These are phyloP conservation scores for Eutrema salsugineum DNA, from an alignment of 441 rosid species.

Conservation along the genomic window DNA sequence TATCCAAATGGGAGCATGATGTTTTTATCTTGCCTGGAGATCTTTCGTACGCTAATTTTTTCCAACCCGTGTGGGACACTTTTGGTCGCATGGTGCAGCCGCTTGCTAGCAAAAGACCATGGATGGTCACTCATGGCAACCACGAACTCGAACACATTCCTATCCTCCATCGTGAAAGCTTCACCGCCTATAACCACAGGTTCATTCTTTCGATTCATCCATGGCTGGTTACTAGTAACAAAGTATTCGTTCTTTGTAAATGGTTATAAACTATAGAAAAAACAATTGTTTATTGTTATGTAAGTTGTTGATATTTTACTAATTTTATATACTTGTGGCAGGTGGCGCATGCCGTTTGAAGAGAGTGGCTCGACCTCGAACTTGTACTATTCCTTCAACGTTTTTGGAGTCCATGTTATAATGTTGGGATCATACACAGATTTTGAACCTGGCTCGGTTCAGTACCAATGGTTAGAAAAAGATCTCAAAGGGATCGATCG, in stretches of 20 bases:
- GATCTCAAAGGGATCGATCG: conserved; percentile 45
- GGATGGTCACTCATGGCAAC: conserved; percentile 83
- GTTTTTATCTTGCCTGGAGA: conserved; percentile 61
- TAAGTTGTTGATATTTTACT: neutral
- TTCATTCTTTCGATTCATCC: neutral
- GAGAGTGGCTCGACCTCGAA: conserved; percentile 59
- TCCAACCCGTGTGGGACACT: conserved; percentile 57
- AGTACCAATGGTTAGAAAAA: conserved; percentile 57
- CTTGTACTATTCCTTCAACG: conserved; percentile 64
- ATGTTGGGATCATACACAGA: conserved; percentile 75
- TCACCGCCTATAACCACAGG: conserved; percentile 62
- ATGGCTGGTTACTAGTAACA: no score
- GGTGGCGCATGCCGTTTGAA: conserved; percentile 71
- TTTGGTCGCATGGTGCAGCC: conserved; percentile 67
- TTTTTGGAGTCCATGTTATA: conserved; percentile 49
- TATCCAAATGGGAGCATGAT: conserved; percentile 43
- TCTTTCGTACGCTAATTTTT: conserved; percentile 50
- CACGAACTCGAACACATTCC: conserved; percentile 63
- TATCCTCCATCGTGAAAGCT: conserved; percentile 29
- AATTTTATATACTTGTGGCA: neutral
- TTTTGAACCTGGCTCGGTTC: conserved; percentile 46
- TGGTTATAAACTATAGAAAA: no score
- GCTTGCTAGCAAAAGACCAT: conserved; percentile 64
- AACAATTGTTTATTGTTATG: no score
- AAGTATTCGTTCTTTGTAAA: no score